Evolutionary conservation across 1,139 yeast species (phyloP).

Genomic region (Citeromyces siamensis): DNA sequence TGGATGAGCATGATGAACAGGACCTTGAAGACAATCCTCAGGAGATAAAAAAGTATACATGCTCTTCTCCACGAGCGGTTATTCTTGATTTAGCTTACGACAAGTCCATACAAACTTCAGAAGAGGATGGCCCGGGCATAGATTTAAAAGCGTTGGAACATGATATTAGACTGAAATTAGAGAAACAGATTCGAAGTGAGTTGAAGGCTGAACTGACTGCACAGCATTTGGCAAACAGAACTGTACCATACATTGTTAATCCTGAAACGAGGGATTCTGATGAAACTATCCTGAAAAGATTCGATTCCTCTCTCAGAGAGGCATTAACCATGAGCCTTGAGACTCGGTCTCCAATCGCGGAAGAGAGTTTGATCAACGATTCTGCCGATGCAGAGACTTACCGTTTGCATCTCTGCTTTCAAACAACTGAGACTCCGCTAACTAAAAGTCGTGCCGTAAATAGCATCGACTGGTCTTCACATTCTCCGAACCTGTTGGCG

Average conservation of each 20-base stretch:
- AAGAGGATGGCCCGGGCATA: not conserved
- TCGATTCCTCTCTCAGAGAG: not conserved
- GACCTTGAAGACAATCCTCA: not conserved
- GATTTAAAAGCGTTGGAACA: conserved; percentile 5
- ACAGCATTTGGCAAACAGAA: not conserved
- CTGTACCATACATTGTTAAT: not conserved
- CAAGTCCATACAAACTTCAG: conserved; percentile 14
- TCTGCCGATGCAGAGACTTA: not conserved
- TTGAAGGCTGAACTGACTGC: conserved; percentile 10
- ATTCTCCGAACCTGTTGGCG: conserved; percentile 21
- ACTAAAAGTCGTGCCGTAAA: conserved; percentile 13
- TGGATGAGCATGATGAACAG: not conserved
- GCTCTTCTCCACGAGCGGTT: not conserved
- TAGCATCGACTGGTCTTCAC: conserved; percentile 21
- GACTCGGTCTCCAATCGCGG: not conserved
- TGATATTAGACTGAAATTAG: conserved; percentile 9
- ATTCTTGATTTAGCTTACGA: conserved; percentile 6
- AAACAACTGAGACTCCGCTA: conserved; percentile 3
- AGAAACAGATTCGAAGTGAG: conserved; percentile 10
- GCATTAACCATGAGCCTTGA: not conserved
- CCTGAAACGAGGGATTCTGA: conserved; percentile 1
- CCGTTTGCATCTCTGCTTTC: not conserved
- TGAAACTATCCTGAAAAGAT: not conserved
- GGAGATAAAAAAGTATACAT: not conserved
- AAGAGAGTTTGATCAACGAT: not conserved